These are phyloP conservation scores for Aspergillus sclerotioniger DNA, from an alignment of 495 filamentous ascomycete species.

Conservation along the genomic window DNA sequence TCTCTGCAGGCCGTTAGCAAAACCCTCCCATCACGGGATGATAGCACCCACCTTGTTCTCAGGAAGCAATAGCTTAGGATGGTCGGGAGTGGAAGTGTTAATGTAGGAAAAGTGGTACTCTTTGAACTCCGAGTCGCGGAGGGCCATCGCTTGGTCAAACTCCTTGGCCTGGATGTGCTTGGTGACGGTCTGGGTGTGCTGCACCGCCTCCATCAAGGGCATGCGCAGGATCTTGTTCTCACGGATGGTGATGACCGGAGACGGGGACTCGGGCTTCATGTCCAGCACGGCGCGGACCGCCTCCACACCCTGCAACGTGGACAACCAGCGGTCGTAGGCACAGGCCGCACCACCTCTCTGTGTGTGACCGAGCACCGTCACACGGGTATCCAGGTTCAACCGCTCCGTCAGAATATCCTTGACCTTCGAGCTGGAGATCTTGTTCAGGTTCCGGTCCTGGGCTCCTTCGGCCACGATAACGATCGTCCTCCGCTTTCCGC, in stretches of 20 bases:
- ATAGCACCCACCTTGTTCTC: constrained; percentile 62
- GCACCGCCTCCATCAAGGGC: constrained; percentile 83
- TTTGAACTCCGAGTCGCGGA: constrained; percentile 89
- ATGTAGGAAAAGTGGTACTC: constrained; percentile 89
- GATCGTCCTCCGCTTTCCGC: constrained; percentile 95
- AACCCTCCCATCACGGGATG: not conserved
- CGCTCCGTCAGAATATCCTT: constrained; percentile 83
- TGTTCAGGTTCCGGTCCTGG: constrained; percentile 78
- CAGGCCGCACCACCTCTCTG: constrained; percentile 90
- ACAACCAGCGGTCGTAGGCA: constrained; percentile 91
- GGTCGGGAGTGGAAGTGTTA: constrained; percentile 76
- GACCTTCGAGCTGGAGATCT: constrained; percentile 75
- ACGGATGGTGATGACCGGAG: constrained; percentile 88
- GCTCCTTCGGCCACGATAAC: constrained; percentile 97
- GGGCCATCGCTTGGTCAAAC: constrained; percentile 78
- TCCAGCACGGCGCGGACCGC: constrained; percentile 96
- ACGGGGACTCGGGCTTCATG: constrained; percentile 82
- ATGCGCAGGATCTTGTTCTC: constrained; percentile 97
- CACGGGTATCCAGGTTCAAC: constrained; percentile 81
- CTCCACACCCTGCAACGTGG: constrained; percentile 92
- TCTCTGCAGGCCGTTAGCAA: constrained; percentile 49
- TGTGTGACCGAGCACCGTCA: constrained; percentile 94
- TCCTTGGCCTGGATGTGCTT: constrained; percentile 75
- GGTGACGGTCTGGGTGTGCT: constrained; percentile 78
- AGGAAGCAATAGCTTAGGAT: constrained; percentile 61